phyloP scores from a whole-genome alignment of 768 basidiomycete genomes.

The Suillus discolor region DNA sequence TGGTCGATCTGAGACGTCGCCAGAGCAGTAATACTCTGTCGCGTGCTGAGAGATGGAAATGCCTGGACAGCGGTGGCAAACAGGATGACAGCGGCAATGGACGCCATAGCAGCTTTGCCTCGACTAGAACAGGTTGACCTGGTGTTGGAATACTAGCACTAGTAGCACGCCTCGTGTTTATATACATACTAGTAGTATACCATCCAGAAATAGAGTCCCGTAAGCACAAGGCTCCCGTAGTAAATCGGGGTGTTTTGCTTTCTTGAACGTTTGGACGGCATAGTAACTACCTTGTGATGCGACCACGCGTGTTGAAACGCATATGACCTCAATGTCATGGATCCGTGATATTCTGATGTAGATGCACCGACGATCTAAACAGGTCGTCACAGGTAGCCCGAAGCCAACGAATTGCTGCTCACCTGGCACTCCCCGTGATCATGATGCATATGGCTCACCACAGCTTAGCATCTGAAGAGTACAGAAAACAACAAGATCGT shows the following conservation, averaged over 20 bases:
- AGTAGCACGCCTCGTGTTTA: neutral
- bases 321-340: neutral
- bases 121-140: neutral
- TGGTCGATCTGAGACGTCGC: conserved; percentile 41
- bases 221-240: neutral
- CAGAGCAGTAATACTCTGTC: conserved; percentile 42
- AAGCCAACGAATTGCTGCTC: neutral
- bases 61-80: conserved; percentile 15
- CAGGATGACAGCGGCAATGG: conserved; percentile 20
- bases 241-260: neutral
- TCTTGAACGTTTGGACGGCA: neutral
- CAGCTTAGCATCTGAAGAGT: neutral
- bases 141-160: neutral
- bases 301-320: neutral
- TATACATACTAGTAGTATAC: neutral
- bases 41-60: conserved; percentile 30
- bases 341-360: no score
- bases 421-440: neutral
- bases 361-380: neutral
- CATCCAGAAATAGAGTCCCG: neutral
- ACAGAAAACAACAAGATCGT: neutral
- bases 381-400: neutral
- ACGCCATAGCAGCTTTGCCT: conserved; percentile 17
- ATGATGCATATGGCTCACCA: neutral
- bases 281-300: neutral